phyloP scores from a whole-genome alignment of 306 rosid genomes.

The Castanea mollissima region DNA sequence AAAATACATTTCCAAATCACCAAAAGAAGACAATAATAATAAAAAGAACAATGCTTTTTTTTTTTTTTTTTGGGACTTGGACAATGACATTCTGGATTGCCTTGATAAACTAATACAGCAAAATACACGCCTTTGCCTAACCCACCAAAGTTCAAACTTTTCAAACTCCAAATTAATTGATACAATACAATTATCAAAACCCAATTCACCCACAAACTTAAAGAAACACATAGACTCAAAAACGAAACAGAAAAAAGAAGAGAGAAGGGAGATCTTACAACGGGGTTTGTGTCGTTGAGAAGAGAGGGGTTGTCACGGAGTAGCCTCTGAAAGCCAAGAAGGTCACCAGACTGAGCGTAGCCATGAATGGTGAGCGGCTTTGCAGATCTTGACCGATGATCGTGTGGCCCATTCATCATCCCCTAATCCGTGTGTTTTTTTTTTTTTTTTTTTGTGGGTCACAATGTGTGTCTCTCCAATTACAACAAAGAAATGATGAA shows the following conservation, averaged over 20 bases:
- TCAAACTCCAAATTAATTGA: constrained; percentile 3
- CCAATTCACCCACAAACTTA: constrained; percentile 14
- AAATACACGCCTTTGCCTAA: too few species aligned
- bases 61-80: neutral
- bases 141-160: too few species aligned
- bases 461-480: constrained; percentile 8
- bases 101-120: neutral
- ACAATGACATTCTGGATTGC: neutral
- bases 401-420: constrained; percentile 59
- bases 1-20: neutral
- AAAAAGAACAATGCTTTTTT: neutral
- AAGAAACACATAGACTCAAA: neutral
- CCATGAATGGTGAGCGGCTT: constrained; percentile 75
- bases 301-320: constrained; percentile 76
- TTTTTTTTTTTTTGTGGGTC: neutral
- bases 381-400: constrained; percentile 65
- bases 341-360: constrained; percentile 72
- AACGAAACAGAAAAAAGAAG: constrained; percentile 1
- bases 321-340: constrained; percentile 64
- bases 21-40: neutral
- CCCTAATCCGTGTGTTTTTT: too few species aligned
- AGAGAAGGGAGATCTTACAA: constrained; percentile 52
- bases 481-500: neutral
- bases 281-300: constrained; percentile 74
- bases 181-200: constrained; percentile 6